These are phyloP conservation scores for Cystofilobasidium bisporidii DNA, from an alignment of 768 basidiomycete species.

Conservation along the genomic window DNA sequence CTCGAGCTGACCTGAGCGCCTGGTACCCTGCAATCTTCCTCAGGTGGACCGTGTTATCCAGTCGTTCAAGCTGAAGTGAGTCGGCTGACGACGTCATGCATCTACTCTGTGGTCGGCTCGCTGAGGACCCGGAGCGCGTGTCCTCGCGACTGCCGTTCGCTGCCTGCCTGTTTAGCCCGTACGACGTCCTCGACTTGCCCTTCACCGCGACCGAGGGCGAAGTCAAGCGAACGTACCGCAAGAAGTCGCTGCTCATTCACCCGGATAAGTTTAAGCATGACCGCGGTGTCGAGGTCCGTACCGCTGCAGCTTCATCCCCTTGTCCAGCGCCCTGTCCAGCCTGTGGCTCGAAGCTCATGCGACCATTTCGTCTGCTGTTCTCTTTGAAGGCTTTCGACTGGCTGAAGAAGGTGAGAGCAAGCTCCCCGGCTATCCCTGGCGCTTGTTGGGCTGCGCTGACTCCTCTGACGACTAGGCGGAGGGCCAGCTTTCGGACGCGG, in stretches of 20 bases:
- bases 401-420: conserved; percentile 66
- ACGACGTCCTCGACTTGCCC: conserved; percentile 81
- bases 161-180: conserved; percentile 55
- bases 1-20: too few species aligned
- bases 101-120: too few species aligned
- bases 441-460: not conserved
- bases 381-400: conserved; percentile 81
- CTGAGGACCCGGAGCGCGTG: too few species aligned
- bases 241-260: conserved; percentile 62
- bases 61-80: conserved; percentile 92
- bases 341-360: not conserved
- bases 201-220: conserved; percentile 52
- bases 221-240: conserved; percentile 65
- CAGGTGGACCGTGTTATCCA: conserved; percentile 70
- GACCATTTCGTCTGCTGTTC: not conserved
- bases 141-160: too few species aligned
- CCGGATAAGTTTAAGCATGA: conserved; percentile 91
- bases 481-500: conserved; percentile 9
- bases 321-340: too few species aligned
- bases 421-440: not conserved
- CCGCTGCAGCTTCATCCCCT: not conserved
- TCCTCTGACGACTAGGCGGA: conserved; percentile 16
- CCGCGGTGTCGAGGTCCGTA: conserved; percentile 42
- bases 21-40: not conserved
- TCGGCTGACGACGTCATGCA: conserved; percentile 20